phyloP scores from a whole-genome alignment of 805 yeast genomes.

The Grigorovia transvaalensis region DNA sequence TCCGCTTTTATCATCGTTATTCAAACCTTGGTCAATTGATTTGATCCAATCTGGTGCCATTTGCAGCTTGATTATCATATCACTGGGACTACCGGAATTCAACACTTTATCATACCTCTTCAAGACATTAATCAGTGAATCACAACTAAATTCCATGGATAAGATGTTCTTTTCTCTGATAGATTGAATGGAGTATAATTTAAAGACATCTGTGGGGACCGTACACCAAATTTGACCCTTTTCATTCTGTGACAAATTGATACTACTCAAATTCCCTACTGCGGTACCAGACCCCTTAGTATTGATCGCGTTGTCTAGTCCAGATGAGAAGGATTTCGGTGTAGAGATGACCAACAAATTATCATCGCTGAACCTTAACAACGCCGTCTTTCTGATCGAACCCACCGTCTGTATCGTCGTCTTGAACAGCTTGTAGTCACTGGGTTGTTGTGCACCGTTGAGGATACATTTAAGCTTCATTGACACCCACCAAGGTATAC shows the following conservation, averaged over 20 bases:
- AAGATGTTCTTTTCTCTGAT: constrained; percentile 21
- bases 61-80: constrained; percentile 21
- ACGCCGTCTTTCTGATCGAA: constrained; percentile 24
- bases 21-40: neutral
- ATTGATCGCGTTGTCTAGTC: neutral
- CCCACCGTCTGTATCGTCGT: constrained; percentile 25
- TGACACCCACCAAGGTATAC: neutral
- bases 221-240: constrained; percentile 28
- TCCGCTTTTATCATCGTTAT: neutral
- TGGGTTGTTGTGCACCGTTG: constrained; percentile 22
- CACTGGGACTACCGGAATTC: constrained; percentile 20
- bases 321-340: constrained; percentile 13
- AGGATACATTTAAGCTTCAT: constrained; percentile 25
- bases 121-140: constrained; percentile 21
- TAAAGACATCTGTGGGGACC: constrained; percentile 24
- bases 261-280: constrained; percentile 1
- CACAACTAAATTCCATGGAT: constrained; percentile 26
- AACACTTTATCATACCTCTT: constrained; percentile 23
- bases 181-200: constrained; percentile 18
- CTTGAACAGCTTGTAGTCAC: constrained; percentile 24
- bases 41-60: constrained; percentile 23
- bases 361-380: constrained; percentile 25
- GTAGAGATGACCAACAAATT: constrained; percentile 24
- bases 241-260: constrained; percentile 17
- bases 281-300: neutral